Percentiles rank a stretch among this genome's conserved stretches.
These are phyloP conservation scores for Daphne laureola DNA, from an alignment of 441 rosid species.

Conservation along the genomic window DNA sequence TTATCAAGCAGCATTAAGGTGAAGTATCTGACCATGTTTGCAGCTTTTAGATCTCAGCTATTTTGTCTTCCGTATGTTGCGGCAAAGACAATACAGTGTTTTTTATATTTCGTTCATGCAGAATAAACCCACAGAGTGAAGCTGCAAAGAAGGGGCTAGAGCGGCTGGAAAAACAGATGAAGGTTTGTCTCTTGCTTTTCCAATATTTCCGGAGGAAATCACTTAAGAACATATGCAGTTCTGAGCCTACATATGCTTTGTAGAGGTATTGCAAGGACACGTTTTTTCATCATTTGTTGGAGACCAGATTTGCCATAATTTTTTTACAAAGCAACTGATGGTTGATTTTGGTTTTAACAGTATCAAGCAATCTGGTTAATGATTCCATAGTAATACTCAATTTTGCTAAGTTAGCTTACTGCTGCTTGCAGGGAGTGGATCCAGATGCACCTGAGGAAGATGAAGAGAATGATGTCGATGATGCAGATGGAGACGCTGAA, in stretches of 20 bases:
- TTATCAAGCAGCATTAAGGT: constrained; percentile 92
- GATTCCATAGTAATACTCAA: too few relatives aligned
- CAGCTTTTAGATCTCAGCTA: neutral
- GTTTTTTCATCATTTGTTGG: neutral
- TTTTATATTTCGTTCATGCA: constrained; percentile 20
- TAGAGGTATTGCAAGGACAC: too few relatives aligned
- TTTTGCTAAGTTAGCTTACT: neutral
- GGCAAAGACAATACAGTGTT: too few relatives aligned
- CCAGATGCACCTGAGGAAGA: constrained; percentile 98
- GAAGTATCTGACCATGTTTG: neutral
- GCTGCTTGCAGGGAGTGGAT: constrained; percentile 75
- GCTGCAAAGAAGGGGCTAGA: constrained; percentile 96
- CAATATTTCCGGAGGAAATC: neutral
- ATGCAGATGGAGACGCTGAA: constrained; percentile 90
- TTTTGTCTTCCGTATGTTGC: neutral
- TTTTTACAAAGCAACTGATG: neutral
- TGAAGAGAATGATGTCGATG: constrained; percentile 92
- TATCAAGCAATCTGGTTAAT: too few relatives aligned
- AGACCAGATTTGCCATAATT: neutral
- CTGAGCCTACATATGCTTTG: too few relatives aligned
- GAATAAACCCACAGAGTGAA: constrained; percentile 84
- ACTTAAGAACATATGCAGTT: constrained; percentile 2
- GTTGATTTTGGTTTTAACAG: neutral
- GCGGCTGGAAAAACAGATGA: constrained; percentile 95
- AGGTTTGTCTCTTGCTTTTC: constrained; percentile 35